phyloP scores from a whole-genome alignment of 1,139 yeast genomes.

The Magnusiomyces tetraspermus region DNA sequence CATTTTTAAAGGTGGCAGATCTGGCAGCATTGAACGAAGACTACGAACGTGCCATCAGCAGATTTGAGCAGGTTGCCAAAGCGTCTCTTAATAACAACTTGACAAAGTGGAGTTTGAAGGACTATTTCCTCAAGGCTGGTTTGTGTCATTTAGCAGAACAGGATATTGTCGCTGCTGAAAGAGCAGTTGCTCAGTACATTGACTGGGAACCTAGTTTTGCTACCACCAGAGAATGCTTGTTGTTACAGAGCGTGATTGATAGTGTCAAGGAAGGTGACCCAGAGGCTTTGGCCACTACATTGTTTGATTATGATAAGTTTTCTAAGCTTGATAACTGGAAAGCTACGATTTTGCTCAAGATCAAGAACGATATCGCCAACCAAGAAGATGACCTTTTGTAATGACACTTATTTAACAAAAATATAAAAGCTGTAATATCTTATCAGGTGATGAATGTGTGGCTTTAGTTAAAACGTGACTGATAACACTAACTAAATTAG shows the following conservation, averaged over 20 bases:
- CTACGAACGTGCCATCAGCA: constrained; percentile 62
- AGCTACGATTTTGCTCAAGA: constrained; percentile 73
- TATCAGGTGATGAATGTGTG: too few relatives aligned
- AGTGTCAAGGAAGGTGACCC: constrained; percentile 74
- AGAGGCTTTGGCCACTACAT: constrained; percentile 63
- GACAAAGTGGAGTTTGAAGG: constrained; percentile 87
- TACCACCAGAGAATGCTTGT: constrained; percentile 66
- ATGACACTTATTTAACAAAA: neutral
- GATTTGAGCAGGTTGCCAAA: constrained; percentile 69
- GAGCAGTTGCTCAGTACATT: constrained; percentile 53
- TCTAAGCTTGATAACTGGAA: constrained; percentile 86
- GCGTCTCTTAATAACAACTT: constrained; percentile 65
- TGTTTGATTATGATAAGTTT: constrained; percentile 80
- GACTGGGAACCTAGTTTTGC: constrained; percentile 73
- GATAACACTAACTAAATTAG: too few relatives aligned
- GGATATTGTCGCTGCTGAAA: constrained; percentile 78
- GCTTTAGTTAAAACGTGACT: too few relatives aligned
- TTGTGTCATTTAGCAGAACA: constrained; percentile 70
- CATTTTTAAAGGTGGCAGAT: constrained; percentile 84
- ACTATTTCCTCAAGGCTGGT: constrained; percentile 75
- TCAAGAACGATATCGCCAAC: constrained; percentile 64
- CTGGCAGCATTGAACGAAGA: constrained; percentile 67
- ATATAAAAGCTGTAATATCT: too few relatives aligned
- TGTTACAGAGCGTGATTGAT: constrained; percentile 52
- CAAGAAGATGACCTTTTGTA: constrained; percentile 53